Percentiles rank a stretch among this genome's conserved stretches.
Conservation (phyloP, 495 filamentous ascomycete species). For the Neurospora tetraspora region DNA sequence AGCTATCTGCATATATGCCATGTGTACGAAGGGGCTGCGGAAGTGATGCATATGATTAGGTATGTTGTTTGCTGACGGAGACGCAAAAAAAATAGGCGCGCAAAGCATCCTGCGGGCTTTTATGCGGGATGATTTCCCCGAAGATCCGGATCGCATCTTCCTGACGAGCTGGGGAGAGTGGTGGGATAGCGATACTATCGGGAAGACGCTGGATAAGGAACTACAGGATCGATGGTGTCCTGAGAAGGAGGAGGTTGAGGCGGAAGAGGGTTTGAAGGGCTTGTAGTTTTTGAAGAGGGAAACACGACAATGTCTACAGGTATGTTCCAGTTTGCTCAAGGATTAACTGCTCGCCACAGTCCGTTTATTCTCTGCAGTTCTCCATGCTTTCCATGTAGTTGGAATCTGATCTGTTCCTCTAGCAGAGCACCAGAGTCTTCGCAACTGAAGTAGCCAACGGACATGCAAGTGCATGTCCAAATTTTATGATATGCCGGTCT, state of each 20-base stretch:
- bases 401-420: not conserved
- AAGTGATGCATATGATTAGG: not conserved
- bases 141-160: constrained; percentile 36
- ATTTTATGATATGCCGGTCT: not conserved
- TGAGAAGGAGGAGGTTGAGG: constrained; percentile 32
- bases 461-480: not conserved
- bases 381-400: not conserved
- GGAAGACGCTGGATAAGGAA: constrained; percentile 23
- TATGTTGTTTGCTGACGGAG: not conserved
- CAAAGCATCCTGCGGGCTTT: constrained; percentile 31
- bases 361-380: not conserved
- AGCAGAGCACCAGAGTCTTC: not conserved
- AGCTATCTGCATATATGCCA: not conserved
- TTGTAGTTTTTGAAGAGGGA: not conserved
- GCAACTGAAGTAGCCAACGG: not conserved
- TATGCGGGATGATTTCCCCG: constrained; percentile 31
- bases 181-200: constrained; percentile 33
- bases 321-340: not conserved
- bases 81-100: constrained; percentile 18
- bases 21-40: not conserved
- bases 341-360: not conserved
- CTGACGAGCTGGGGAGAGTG: constrained; percentile 40
- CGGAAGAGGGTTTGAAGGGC: constrained; percentile 21
- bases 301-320: not conserved
- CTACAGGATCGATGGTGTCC: constrained; percentile 37